Evolutionary conservation across 148 eudicot genomes (phyloP), one percentile per base, ranked within the genome.

Genomic region (Arbutus unedo): DNA sequence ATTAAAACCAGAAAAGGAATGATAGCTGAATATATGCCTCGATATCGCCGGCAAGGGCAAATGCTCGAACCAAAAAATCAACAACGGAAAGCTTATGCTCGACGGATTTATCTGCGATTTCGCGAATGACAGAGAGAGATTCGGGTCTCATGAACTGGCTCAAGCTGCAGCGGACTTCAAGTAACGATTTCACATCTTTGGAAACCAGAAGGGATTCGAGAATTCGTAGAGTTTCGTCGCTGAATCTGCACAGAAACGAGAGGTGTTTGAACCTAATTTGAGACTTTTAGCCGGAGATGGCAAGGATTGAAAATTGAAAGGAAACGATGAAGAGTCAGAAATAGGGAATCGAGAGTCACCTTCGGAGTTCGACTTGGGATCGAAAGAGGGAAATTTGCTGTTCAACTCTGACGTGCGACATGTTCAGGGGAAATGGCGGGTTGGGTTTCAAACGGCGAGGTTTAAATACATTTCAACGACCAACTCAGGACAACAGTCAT

Each of bases 151-250:
- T 81, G 86, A 91, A 89, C 49, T 92, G 85, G 60, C 72, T 82
- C 85, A 90, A 79, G 23, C 59, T 81, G 47, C 66, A 85, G 31
- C 86, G 87, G 74, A 91, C 81, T 71, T 89, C 79, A 3, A 87
- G 83, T 77, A 84, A 82, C 79, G 91, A 90, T 44, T 86, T 84
- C 60, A 88, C 93, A 47, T 91, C 94, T 75, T 82, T 92, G 38
- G 90, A 83, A 72, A 82, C 88, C 80, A 92, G 80, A 80, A 88
- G 67, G 11, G 88, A 85, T 48, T 91, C 91, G 31, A 93, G 89
- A 85, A 93, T 82, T 62, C 89, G 84, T 48, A 92, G 73, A 13
- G 96, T 89, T 44, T 79, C 90, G 18, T 91, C 91, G 66, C 91
- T 90, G 78, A 92, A 90, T 83, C 94, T 92, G 90, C 79, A 49